Percentiles rank a stretch among this genome's conserved stretches.
Conservation (phyloP, 1,139 yeast species). For the Magnusiomyces magnusii region DNA sequence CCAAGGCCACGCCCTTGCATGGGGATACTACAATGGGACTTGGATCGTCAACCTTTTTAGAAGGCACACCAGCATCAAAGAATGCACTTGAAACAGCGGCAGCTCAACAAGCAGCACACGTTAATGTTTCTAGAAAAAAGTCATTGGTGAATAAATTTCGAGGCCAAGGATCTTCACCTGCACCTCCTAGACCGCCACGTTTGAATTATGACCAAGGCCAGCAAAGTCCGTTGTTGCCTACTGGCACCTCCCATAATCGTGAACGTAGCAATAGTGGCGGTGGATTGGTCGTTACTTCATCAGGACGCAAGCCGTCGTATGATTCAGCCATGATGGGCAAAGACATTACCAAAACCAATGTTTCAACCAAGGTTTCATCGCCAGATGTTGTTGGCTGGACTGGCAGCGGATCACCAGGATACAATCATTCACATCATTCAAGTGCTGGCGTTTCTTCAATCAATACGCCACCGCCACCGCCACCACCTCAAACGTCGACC, state of each 20-base stretch:
- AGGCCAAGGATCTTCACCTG: conserved; percentile 15
- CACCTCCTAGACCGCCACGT: conserved; percentile 5
- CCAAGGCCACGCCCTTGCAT: conserved; percentile 65
- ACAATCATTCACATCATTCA: neutral
- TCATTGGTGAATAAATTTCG: conserved; percentile 63
- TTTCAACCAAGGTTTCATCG: neutral
- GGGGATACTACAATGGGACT: conserved; percentile 82
- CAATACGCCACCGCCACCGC: neutral
- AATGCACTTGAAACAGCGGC: conserved; percentile 39
- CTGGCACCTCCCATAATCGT: neutral
- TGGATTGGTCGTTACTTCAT: neutral
- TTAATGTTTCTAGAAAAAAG: conserved; percentile 44
- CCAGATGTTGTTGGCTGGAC: conserved; percentile 5
- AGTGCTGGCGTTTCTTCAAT: neutral
- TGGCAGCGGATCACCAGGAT: neutral
- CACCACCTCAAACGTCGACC: neutral
- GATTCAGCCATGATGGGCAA: neutral
- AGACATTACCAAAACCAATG: neutral
- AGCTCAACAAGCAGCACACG: conserved; percentile 22
- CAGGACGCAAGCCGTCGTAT: neutral
- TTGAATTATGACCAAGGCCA: neutral
- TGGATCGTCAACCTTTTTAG: conserved; percentile 85
- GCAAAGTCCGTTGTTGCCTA: neutral
- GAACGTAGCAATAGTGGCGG: neutral
- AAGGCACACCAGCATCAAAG: conserved; percentile 91